Conservation (phyloP, 768 basidiomycete species). For the Trametes cubensis region DNA sequence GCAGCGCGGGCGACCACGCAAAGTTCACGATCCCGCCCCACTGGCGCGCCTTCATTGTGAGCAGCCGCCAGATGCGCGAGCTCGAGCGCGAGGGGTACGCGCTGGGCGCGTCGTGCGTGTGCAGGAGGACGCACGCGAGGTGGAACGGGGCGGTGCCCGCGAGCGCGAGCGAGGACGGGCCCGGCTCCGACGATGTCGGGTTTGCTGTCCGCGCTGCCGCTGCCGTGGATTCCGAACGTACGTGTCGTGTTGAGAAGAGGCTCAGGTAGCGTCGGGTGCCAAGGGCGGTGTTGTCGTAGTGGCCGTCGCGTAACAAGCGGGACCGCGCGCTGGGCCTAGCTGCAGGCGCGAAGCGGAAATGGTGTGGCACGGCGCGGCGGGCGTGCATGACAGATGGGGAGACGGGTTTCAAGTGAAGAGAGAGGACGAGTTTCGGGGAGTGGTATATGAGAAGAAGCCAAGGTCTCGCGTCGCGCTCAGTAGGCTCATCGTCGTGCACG, state of each 20-base stretch:
- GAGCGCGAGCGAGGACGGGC: slow-evolving; percentile 37
- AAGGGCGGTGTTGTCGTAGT: slow-evolving; percentile 1
- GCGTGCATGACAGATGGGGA: background rate
- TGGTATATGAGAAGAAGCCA: background rate
- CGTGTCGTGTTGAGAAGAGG: no score
- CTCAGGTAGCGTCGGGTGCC: background rate
- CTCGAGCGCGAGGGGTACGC: slow-evolving; percentile 50
- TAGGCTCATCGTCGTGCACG: slow-evolving; percentile 15
- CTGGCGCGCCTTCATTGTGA: slow-evolving; percentile 46
- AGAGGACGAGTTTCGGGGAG: background rate
- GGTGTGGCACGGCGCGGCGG: slow-evolving; percentile 6
- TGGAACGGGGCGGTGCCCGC: slow-evolving; percentile 59
- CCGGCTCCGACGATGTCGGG: no score
- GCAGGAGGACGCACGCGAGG: slow-evolving; percentile 57
- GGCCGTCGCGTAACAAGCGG: slow-evolving; percentile 12
- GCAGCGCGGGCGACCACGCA: slow-evolving; percentile 47
- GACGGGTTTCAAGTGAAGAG: background rate
- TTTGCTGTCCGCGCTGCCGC: no score
- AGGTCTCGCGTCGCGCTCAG: background rate
- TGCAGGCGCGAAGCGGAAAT: background rate
- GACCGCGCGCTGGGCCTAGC: background rate
- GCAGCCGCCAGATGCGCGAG: slow-evolving; percentile 48
- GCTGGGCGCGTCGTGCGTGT: slow-evolving; percentile 50
- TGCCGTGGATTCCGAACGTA: no score
- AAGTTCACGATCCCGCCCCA: slow-evolving; percentile 66